phyloP scores from a whole-genome alignment of 2,329 filamentous ascomycete species.

The Colletotrichum tamarilloi region DNA sequence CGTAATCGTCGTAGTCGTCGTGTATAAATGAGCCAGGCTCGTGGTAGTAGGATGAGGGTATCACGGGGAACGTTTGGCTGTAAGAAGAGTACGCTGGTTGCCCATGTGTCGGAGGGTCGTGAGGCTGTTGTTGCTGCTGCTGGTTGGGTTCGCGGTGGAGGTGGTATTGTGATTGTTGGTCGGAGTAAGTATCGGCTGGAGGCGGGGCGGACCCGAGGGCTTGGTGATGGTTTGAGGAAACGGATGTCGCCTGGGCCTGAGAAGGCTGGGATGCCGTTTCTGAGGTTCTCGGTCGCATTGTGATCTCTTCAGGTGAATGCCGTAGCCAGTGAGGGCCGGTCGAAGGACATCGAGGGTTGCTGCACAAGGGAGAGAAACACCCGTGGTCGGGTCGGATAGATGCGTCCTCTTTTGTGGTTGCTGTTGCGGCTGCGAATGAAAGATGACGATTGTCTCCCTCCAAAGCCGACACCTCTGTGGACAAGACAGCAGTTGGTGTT shows the following conservation, averaged over 20 bases:
- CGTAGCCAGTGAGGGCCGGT: constrained; percentile 21
- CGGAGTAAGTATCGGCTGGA: constrained; percentile 11
- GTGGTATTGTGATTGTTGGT: constrained; percentile 11
- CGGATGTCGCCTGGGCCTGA: constrained; percentile 25
- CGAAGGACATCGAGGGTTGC: constrained; percentile 23
- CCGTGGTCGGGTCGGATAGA: constrained; percentile 15
- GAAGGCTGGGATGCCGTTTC: constrained; percentile 29
- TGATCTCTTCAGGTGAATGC: constrained; percentile 24
- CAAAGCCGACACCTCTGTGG: not conserved
- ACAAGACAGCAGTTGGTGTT: constrained; percentile 4
- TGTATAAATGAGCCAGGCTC: constrained; percentile 10
- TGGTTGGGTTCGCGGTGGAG: constrained; percentile 23
- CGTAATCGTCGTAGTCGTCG: constrained; percentile 21
- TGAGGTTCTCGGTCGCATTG: constrained; percentile 29
- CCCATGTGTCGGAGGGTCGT: not conserved
- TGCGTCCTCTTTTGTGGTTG: constrained; percentile 15
- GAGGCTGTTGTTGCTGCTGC: constrained; percentile 12
- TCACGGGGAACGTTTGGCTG: constrained; percentile 28
- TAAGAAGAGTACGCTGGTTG: constrained; percentile 19
- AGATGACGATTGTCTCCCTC: not conserved
- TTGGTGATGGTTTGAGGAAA: constrained; percentile 29
- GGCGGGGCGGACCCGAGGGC: constrained; percentile 17
- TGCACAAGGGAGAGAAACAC: not conserved
- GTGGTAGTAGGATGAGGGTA: constrained; percentile 30
- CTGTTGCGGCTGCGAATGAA: constrained; percentile 2